phyloP scores from a whole-genome alignment of 768 basidiomycete species.

The Rhodocollybia butyracea region DNA sequence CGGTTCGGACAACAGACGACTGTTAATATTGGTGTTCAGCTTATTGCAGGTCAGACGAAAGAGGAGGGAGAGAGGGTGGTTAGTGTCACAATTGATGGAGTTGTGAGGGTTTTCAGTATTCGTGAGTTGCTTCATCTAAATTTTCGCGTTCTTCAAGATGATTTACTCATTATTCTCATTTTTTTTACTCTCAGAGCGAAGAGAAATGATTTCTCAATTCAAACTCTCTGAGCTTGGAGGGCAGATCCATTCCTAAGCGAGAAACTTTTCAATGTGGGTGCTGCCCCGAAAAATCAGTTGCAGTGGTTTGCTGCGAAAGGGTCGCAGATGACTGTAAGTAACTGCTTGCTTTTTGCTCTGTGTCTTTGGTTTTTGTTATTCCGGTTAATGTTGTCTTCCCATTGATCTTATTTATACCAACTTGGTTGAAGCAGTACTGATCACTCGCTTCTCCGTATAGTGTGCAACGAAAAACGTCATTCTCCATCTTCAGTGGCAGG shows the following conservation, averaged over 20 bases:
- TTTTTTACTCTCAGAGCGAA: slow-evolving; percentile 34
- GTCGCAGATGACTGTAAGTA: slow-evolving; percentile 79
- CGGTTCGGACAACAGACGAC: slow-evolving; percentile 93
- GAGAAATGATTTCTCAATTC: slow-evolving; percentile 93
- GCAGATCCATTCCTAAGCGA: slow-evolving; percentile 63
- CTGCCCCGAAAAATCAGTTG: slow-evolving; percentile 83
- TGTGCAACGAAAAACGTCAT: slow-evolving; percentile 89
- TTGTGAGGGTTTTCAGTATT: slow-evolving; percentile 89
- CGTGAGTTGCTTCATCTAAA: slow-evolving; percentile 42
- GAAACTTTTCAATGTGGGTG: slow-evolving; percentile 73
- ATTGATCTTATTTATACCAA: not conserved
- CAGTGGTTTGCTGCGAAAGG: slow-evolving; percentile 95
- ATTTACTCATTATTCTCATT: not conserved
- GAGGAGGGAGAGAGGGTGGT: slow-evolving; percentile 79
- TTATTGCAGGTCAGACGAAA: slow-evolving; percentile 50
- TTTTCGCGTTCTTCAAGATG: not conserved
- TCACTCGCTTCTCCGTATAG: too few relatives aligned
- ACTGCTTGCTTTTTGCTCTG: not conserved
- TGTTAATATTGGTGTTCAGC: slow-evolving; percentile 86
- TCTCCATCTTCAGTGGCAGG: slow-evolving; percentile 83
- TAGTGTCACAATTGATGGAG: slow-evolving; percentile 90
- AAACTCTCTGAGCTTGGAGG: slow-evolving; percentile 76
- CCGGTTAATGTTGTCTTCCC: not conserved
- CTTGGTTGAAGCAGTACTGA: too few relatives aligned
- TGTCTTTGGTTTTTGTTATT: not conserved